Conservation (phyloP, 208 protist genomes). For the Leptomonas seymouri region DNA sequence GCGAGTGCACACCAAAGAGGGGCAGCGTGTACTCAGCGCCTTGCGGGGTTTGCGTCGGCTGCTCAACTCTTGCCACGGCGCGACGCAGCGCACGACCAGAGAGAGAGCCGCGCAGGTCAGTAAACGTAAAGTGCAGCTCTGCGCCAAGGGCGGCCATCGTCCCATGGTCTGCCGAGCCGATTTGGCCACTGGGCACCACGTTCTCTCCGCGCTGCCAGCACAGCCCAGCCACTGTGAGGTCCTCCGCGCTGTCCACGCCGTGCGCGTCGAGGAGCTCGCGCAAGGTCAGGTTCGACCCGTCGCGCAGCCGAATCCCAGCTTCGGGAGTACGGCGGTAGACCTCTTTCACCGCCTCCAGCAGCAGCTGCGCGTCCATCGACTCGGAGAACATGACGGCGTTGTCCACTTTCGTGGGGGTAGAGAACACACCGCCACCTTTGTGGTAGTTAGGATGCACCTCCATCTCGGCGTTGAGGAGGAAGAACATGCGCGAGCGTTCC, state of each 20-base stretch:
- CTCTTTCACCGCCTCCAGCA: slow-evolving; percentile 81
- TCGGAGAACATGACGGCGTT: slow-evolving; percentile 73
- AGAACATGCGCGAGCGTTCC: slow-evolving; percentile 92
- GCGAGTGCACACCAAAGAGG: slow-evolving; percentile 70
- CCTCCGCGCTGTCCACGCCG: slow-evolving; percentile 58
- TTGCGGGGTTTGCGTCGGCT: slow-evolving; percentile 43
- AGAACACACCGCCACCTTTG: slow-evolving; percentile 88
- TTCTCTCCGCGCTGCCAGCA: slow-evolving; percentile 71
- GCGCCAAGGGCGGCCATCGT: slow-evolving; percentile 52
- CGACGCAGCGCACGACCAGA: slow-evolving; percentile 59
- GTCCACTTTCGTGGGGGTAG: slow-evolving; percentile 82
- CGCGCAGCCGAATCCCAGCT: slow-evolving; percentile 48
- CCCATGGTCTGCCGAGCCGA: slow-evolving; percentile 36
- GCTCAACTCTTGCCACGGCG: slow-evolving; percentile 57
- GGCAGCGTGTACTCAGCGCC: slow-evolving; percentile 87
- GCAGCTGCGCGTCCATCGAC: slow-evolving; percentile 78
- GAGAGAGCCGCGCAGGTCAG: slow-evolving; percentile 62
- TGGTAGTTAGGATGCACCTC: slow-evolving; percentile 79
- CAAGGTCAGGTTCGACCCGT: slow-evolving; percentile 72
- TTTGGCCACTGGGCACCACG: slow-evolving; percentile 15
- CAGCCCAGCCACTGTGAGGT: slow-evolving; percentile 83
- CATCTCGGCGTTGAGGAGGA: slow-evolving; percentile 88
- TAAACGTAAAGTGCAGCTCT: slow-evolving; percentile 84
- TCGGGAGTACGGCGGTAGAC: slow-evolving; percentile 64
- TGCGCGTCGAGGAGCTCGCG: slow-evolving; percentile 69